Evolutionary conservation across 2,329 filamentous ascomycete genomes (phyloP).

Genomic region (Verticillium albo-atrum): DNA sequence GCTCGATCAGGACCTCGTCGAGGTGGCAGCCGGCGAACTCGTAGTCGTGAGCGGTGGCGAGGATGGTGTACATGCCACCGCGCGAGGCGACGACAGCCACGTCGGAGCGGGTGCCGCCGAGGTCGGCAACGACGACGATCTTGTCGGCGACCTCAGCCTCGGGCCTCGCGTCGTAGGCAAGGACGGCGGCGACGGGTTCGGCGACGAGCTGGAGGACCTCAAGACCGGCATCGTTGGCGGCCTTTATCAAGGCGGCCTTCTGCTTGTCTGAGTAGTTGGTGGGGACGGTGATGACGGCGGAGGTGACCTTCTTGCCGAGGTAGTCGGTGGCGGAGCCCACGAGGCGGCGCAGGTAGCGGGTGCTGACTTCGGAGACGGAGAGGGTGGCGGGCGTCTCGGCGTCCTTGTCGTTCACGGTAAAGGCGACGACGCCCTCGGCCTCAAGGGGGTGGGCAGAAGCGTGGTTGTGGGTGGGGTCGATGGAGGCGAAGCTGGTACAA

Average conservation of each 20-base stretch:
- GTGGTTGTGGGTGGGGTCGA: slow-evolving; percentile 94
- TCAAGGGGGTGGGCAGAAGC: slow-evolving; percentile 87
- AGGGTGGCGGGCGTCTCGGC: slow-evolving; percentile 63
- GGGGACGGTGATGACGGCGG: slow-evolving; percentile 90
- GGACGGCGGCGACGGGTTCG: slow-evolving; percentile 82
- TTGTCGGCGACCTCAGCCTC: slow-evolving; percentile 77
- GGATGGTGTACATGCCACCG: slow-evolving; percentile 92
- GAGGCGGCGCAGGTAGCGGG: slow-evolving; percentile 79
- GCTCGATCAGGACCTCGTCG: slow-evolving; percentile 87
- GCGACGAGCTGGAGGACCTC: slow-evolving; percentile 91
- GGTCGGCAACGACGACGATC: slow-evolving; percentile 83
- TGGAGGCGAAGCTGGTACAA: slow-evolving; percentile 72
- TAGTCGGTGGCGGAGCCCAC: slow-evolving; percentile 83
- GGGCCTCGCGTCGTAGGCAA: slow-evolving; percentile 86
- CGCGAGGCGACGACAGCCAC: slow-evolving; percentile 86
- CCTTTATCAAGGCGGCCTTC: slow-evolving; percentile 71
- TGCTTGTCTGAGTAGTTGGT: slow-evolving; percentile 90
- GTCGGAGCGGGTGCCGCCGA: slow-evolving; percentile 90
- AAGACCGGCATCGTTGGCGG: slow-evolving; percentile 75
- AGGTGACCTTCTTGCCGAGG: slow-evolving; percentile 86
- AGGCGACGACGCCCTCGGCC: slow-evolving; percentile 65
- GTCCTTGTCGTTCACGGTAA: slow-evolving; percentile 75
- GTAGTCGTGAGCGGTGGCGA: slow-evolving; percentile 93
- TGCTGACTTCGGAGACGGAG: slow-evolving; percentile 74
- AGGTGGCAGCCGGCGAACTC: slow-evolving; percentile 83